These are phyloP conservation scores for Penicillium janthinellum DNA, from an alignment of 2,329 filamentous ascomycete species.

Conservation along the genomic window DNA sequence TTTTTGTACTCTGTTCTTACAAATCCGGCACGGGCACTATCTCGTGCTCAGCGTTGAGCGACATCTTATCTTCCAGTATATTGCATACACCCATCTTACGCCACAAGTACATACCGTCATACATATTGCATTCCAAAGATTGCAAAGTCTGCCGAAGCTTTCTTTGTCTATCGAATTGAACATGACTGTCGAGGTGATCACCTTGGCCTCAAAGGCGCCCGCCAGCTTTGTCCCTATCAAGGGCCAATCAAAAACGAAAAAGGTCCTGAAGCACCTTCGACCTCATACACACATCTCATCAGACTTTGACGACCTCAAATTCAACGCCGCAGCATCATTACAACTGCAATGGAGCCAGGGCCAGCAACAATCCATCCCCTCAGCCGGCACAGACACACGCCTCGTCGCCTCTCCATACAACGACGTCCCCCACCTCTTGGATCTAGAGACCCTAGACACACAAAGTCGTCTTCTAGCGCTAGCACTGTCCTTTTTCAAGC, in stretches of 20 bases:
- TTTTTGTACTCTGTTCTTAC: neutral
- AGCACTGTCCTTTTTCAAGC: constrained; percentile 66
- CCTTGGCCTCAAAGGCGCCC: neutral
- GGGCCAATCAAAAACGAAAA: neutral
- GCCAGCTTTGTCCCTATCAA: neutral
- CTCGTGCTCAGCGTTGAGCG: neutral
- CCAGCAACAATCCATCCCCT: neutral
- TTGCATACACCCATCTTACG: neutral
- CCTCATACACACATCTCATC: constrained; percentile 37
- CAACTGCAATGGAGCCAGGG: constrained; percentile 29
- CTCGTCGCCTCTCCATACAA: constrained; percentile 77
- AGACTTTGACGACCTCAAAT: constrained; percentile 37
- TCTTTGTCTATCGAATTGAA: neutral
- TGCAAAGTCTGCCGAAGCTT: neutral
- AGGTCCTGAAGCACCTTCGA: constrained; percentile 20
- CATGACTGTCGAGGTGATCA: constrained; percentile 12
- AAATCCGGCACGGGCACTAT: neutral
- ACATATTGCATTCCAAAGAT: neutral
- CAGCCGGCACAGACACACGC: constrained; percentile 31
- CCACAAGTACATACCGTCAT: neutral
- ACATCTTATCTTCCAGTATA: neutral
- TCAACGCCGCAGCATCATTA: constrained; percentile 37
- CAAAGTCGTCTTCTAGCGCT: constrained; percentile 71
- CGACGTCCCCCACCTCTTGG: constrained; percentile 68
- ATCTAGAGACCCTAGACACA: constrained; percentile 66